Evolutionary conservation across 2,329 filamentous ascomycete species (phyloP), one percentile per base, ranked within the genome.

Genomic region (Phaeosphaeria sp.): DNA sequence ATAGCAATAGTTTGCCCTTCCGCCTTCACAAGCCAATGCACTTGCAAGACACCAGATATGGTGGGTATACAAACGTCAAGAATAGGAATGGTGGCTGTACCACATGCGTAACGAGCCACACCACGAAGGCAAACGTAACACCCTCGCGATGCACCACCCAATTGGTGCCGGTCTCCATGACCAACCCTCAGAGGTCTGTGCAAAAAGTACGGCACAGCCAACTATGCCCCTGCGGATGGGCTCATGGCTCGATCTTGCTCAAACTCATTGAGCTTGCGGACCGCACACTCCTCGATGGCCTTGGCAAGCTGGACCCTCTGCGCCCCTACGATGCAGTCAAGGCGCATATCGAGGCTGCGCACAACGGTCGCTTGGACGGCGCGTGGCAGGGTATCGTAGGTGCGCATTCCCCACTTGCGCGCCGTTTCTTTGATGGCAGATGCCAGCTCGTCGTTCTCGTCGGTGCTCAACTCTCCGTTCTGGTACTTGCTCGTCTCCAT

Each of bases 361-460:
- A 33, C 51, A 15, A 61, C 48, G n/a, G 36, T 21, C 7, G 46
- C 20, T 36, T 55, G 58, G 10, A 43, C 48, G 0, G n/a, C 52
- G 6, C 25, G 9, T 3, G 56, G 36, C 6, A 66, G 55, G 15
- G 49, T 44, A 9, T 44, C 54, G 22, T 54, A 56, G 1, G 53
- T 50, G 1, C 49, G 18, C 13, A 57, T 52, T 17, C 50, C 54
- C 59, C 64, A 66, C 7, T 62, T 64, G 21, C 67, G 55, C 1
- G 59, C 69, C 2, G 47, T 57, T 17, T 56, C 60, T 20, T 44
- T 49, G 56, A 68, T 48, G 1, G 46, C 44, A 9, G 44, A 23
- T 30, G 51, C 10, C 6, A 72, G 36, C 5, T 52, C 54, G 3
- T 58, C 46, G 23, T 52, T 52, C 9, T 70, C 64, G n/a, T 71